These are phyloP conservation scores for Oryza nivara DNA, from an alignment of 176 grass and related monocot species.

Conservation along the genomic window DNA sequence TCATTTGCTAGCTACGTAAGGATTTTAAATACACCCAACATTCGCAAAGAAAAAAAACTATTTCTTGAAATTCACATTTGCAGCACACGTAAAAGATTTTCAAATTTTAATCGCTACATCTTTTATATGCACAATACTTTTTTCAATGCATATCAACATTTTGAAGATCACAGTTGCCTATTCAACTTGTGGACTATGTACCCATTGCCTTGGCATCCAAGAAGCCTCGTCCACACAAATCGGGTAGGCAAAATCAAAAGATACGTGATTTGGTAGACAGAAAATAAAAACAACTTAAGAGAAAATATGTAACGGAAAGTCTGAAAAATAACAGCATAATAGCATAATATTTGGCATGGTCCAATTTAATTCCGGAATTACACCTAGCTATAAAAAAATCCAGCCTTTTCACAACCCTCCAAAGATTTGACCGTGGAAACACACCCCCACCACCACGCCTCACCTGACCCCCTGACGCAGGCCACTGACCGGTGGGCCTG, in stretches of 20 bases:
- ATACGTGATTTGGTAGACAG: not conserved
- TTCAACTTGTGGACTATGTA: not conserved
- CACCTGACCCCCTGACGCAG: slow-evolving; percentile 22
- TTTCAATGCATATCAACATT: not conserved
- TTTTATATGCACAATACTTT: not conserved
- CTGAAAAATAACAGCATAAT: not conserved
- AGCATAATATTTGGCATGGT: not conserved
- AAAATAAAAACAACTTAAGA: not conserved
- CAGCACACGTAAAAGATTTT: not conserved
- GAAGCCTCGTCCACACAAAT: not conserved
- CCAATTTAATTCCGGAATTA: slow-evolving; percentile 5
- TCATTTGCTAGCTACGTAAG: not conserved
- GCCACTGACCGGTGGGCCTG: not conserved
- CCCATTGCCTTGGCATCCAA: slow-evolving; percentile 29
- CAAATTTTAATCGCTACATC: not conserved
- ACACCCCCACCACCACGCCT: not conserved
- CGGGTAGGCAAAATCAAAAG: not conserved
- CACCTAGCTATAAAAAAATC: not conserved
- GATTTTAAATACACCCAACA: not conserved
- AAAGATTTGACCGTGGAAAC: slow-evolving; percentile 27
- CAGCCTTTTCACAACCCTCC: not conserved
- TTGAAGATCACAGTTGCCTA: not conserved
- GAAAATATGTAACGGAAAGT: not conserved
- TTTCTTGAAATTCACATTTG: not conserved
- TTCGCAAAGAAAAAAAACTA: not conserved